phyloP scores from a whole-genome alignment of 371 early-diverging fungal genomes.

The Rhizopus delemar region DNA sequence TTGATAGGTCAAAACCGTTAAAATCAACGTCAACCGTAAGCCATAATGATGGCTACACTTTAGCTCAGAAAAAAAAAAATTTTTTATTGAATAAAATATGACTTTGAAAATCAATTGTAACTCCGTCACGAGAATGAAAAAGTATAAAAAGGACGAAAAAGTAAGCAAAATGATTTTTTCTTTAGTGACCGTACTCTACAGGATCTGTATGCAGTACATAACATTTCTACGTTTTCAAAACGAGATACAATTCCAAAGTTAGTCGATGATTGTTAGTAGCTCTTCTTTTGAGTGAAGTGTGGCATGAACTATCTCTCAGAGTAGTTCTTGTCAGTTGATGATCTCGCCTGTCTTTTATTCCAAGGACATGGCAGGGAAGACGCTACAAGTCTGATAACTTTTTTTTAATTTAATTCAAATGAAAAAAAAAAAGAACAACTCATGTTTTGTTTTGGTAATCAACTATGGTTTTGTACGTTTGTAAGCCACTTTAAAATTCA shows the following conservation, averaged over 20 bases:
- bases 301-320: slow-evolving; percentile 16
- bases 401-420: slow-evolving; percentile 15
- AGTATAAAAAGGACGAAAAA: slow-evolving; percentile 30
- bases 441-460: no score
- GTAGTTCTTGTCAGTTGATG: slow-evolving; percentile 34
- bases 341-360: slow-evolving; percentile 40
- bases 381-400: slow-evolving; percentile 42
- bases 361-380: slow-evolving; percentile 43
- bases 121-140: slow-evolving; percentile 8
- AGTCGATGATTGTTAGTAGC: slow-evolving; percentile 43
- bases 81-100: neutral
- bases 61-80: neutral
- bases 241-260: slow-evolving; percentile 43
- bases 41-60: slow-evolving; percentile 31
- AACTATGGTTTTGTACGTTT: no score
- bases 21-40: slow-evolving; percentile 35
- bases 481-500: no score
- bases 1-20: slow-evolving; percentile 37
- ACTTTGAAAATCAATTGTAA: neutral
- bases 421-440: slow-evolving; percentile 12
- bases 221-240: slow-evolving; percentile 50
- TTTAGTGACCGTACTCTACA: slow-evolving; percentile 53
- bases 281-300: slow-evolving; percentile 50
- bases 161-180: slow-evolving; percentile 25
- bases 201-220: slow-evolving; percentile 55